Evolutionary conservation across 768 basidiomycete species (phyloP).

Genomic region (Wakefieldia striispora): DNA sequence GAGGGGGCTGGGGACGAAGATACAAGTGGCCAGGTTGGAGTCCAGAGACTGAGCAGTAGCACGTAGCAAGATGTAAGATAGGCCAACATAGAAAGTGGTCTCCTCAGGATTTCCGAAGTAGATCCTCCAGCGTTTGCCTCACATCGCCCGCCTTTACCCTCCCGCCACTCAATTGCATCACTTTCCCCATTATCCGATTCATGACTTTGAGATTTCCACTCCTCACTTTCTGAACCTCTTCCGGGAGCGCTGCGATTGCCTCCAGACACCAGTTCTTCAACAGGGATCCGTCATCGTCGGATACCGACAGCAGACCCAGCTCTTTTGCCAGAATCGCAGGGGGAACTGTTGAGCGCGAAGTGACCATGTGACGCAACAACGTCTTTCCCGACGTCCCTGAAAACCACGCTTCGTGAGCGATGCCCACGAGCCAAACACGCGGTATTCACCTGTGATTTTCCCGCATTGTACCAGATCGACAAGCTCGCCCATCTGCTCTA

Average conservation of each 20-base stretch:
- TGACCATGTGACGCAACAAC: conserved; percentile 70
- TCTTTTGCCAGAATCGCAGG: conserved; percentile 46
- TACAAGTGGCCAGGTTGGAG: conserved; percentile 46
- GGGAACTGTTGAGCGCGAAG: conserved; percentile 36
- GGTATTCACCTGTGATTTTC: conserved; percentile 61
- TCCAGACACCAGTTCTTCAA: conserved; percentile 55
- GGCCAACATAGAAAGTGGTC: too few relatives aligned
- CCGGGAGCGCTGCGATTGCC: conserved; percentile 65
- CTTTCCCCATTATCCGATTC: conserved; percentile 44
- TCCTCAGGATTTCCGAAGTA: conserved; percentile 31
- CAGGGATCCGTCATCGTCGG: conserved; percentile 33
- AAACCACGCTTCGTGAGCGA: background rate
- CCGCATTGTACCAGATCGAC: conserved; percentile 70
- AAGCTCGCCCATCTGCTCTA: conserved; percentile 68
- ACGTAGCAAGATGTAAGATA: background rate
- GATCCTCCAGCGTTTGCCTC: conserved; percentile 46
- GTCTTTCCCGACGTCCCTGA: conserved; percentile 77
- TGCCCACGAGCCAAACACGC: background rate
- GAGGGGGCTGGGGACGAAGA: conserved; percentile 71
- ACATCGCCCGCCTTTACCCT: conserved; percentile 70
- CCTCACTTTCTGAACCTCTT: conserved; percentile 62
- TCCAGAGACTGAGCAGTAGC: conserved; percentile 6
- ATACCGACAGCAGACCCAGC: conserved; percentile 46
- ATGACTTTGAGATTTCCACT: conserved; percentile 76
- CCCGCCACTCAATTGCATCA: conserved; percentile 80